Conservation (phyloP, 495 filamentous ascomycete genomes). For the Chaetomium tenue region DNA sequence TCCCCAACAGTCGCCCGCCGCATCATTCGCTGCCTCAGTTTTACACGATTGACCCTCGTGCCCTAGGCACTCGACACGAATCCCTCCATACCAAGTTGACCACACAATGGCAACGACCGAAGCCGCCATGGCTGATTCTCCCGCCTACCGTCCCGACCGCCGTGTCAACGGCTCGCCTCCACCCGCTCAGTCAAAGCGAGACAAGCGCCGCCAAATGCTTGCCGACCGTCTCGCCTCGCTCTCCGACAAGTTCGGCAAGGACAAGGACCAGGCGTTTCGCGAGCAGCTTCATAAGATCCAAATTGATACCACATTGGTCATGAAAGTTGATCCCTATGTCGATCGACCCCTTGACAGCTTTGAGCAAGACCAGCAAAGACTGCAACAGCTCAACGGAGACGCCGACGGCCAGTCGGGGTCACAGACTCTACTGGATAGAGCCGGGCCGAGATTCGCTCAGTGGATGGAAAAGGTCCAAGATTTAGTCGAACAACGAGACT, state of each 20-base stretch:
- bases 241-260: constrained; percentile 69
- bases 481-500: constrained; percentile 78
- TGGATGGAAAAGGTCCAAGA: constrained; percentile 86
- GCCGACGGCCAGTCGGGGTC: constrained; percentile 46
- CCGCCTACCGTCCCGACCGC: constrained; percentile 28
- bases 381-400: constrained; percentile 58
- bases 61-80: neutral
- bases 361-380: constrained; percentile 62
- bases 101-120: constrained; percentile 39
- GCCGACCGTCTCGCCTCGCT: constrained; percentile 72
- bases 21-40: neutral
- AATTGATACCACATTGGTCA: constrained; percentile 82
- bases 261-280: constrained; percentile 80
- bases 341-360: constrained; percentile 69
- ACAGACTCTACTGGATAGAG: constrained; percentile 56
- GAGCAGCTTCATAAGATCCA: constrained; percentile 86
- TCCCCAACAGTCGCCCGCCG: neutral
- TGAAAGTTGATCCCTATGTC: constrained; percentile 74
- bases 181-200: constrained; percentile 67
- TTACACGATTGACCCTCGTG: constrained; percentile 11
- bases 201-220: constrained; percentile 79
- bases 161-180: constrained; percentile 35
- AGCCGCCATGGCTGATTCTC: constrained; percentile 29
- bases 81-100: neutral
- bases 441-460: constrained; percentile 74